phyloP scores from a whole-genome alignment of 768 basidiomycete genomes.

The Tephrocybe sp. region DNA sequence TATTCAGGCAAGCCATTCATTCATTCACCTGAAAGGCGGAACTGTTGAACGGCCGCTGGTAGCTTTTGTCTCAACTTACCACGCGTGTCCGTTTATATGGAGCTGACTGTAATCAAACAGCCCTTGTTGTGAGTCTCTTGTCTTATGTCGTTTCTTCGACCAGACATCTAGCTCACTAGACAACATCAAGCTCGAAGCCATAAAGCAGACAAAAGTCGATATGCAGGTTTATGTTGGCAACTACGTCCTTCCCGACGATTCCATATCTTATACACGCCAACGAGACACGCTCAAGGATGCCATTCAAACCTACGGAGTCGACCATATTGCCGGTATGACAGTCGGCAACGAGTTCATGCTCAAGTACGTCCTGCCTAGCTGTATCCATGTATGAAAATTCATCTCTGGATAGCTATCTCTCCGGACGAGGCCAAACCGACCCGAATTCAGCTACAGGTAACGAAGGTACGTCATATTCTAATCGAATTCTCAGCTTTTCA shows the following conservation, averaged over 20 bases:
- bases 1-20: conserved; percentile 52
- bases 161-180: background rate
- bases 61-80: conserved; percentile 87
- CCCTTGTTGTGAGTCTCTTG: conserved; percentile 58
- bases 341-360: conserved; percentile 94
- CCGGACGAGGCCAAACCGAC: conserved; percentile 41
- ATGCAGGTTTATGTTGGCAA: conserved; percentile 78
- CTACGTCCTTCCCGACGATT: conserved; percentile 59
- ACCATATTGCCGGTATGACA: conserved; percentile 76
- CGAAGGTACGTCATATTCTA: conserved; percentile 21
- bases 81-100: conserved; percentile 80
- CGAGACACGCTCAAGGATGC: conserved; percentile 62
- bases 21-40: background rate
- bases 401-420: conserved; percentile 63
- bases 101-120: conserved; percentile 82
- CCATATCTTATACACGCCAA: conserved; percentile 70
- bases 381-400: too few species aligned
- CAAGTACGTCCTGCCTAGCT: conserved; percentile 43
- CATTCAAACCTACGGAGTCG: conserved; percentile 73
- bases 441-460: conserved; percentile 62
- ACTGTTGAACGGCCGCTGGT: background rate
- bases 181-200: conserved; percentile 69
- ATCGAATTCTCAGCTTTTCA: background rate
- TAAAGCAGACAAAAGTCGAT: conserved; percentile 84
- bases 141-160: background rate